These are phyloP conservation scores for Gnomoniopsis sp. DNA, from an alignment of 2,329 filamentous ascomycete genomes.

Conservation along the genomic window DNA sequence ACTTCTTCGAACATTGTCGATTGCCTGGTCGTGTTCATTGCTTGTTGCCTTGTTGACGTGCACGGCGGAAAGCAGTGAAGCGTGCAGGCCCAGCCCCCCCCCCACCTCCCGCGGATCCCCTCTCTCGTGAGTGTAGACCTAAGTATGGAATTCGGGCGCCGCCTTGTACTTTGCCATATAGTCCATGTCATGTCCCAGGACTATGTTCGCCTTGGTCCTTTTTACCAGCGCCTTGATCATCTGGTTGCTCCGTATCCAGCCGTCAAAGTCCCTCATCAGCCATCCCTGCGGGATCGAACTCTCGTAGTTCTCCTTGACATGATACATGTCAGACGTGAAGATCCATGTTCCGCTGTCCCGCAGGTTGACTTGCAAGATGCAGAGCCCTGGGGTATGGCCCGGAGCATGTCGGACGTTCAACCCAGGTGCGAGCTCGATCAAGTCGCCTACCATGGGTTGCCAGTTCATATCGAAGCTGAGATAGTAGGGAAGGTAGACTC, in stretches of 20 bases:
- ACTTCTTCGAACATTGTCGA: too few species aligned
- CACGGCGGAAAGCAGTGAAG: background rate
- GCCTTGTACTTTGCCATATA: background rate
- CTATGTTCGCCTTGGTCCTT: conserved; percentile 17
- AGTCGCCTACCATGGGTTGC: conserved; percentile 21
- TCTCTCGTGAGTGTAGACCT: background rate
- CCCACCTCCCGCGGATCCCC: background rate
- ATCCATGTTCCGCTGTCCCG: conserved; percentile 29
- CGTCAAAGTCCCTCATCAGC: conserved; percentile 30
- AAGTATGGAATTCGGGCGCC: background rate
- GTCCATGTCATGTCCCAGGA: conserved; percentile 19
- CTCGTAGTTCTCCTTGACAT: conserved; percentile 28
- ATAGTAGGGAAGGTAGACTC: conserved; percentile 20
- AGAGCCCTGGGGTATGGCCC: conserved; percentile 24
- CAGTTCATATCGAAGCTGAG: conserved; percentile 20
- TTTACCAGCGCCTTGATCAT: conserved; percentile 26
- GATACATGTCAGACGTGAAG: conserved; percentile 31
- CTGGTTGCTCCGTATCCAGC: conserved; percentile 31
- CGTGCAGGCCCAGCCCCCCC: background rate
- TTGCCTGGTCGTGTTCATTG: too few species aligned
- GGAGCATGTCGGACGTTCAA: conserved; percentile 22
- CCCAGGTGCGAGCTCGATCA: conserved; percentile 21
- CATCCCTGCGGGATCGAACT: conserved; percentile 29
- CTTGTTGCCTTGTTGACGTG: too few species aligned
- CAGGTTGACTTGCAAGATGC: conserved; percentile 31